phyloP scores from a whole-genome alignment of 1,284 basidiomycete genomes.

The Flammula alnicola region DNA sequence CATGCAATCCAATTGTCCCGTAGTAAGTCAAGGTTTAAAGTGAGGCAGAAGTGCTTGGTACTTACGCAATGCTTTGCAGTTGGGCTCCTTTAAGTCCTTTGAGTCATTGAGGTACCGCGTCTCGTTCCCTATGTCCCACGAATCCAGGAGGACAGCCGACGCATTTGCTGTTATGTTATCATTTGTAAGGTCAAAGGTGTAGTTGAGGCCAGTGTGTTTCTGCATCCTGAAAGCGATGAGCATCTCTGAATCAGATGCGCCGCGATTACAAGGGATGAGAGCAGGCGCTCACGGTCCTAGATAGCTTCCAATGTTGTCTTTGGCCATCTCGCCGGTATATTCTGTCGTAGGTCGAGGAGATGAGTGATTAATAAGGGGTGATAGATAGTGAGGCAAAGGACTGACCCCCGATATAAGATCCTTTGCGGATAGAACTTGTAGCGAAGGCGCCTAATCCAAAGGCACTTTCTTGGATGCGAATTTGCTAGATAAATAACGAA shows the following conservation, averaged over 20 bases:
- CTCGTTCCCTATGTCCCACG: conserved; percentile 54
- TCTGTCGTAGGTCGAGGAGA: conserved; percentile 36
- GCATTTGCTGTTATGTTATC: conserved; percentile 15
- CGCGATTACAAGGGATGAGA: not conserved
- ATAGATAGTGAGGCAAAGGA: not conserved
- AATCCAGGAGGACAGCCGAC: conserved; percentile 42
- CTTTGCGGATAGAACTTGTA: conserved; percentile 28
- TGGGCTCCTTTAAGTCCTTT: conserved; percentile 36
- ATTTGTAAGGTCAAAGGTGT: conserved; percentile 44
- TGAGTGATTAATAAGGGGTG: not conserved
- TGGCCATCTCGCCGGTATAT: conserved; percentile 52
- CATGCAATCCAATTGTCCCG: no score
- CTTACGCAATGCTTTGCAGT: conserved; percentile 48
- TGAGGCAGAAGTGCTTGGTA: no score
- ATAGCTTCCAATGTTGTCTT: conserved; percentile 24
- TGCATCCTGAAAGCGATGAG: conserved; percentile 28
- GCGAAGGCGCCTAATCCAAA: conserved; percentile 56
- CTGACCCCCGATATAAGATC: conserved; percentile 51
- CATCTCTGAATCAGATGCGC: not conserved
- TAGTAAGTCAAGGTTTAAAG: no score
- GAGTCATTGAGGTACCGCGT: conserved; percentile 61
- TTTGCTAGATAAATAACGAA: conserved; percentile 25
- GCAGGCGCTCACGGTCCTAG: conserved; percentile 12
- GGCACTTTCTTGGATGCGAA: conserved; percentile 39
- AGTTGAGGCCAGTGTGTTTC: conserved; percentile 45